A percentile compares a stretch with the other conserved stretches of the same genome.
phyloP scores from a whole-genome alignment of 306 rosid genomes.

The Quercus ilex region DNA sequence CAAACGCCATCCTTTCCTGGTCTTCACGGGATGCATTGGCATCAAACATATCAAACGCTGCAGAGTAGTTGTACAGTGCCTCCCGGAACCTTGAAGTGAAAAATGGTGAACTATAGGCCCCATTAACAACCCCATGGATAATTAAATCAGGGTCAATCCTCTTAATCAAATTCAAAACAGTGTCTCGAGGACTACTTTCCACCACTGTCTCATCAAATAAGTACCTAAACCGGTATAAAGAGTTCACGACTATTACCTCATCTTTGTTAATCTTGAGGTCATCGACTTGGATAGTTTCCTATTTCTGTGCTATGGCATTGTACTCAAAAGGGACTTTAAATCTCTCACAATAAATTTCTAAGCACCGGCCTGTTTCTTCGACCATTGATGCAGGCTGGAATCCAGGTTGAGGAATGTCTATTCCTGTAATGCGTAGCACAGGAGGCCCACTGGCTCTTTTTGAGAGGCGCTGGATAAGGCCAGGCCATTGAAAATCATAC shows the following conservation, averaged over 20 bases:
- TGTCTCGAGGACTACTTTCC: constrained; percentile 20
- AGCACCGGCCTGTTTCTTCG: constrained; percentile 33
- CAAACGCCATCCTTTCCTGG: constrained; percentile 18
- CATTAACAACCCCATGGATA: constrained; percentile 32
- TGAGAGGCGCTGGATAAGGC: constrained; percentile 36
- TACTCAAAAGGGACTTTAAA: constrained; percentile 39
- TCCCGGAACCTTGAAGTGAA: constrained; percentile 21
- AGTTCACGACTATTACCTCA: constrained; percentile 24
- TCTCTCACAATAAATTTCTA: constrained; percentile 32
- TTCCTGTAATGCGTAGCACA: constrained; percentile 37
- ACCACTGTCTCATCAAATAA: constrained; percentile 22
- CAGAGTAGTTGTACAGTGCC: constrained; percentile 24
- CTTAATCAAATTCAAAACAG: constrained; percentile 25
- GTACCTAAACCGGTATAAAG: constrained; percentile 18
- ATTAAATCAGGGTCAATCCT: constrained; percentile 21
- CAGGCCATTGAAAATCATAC: constrained; percentile 18
- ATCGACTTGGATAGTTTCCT: constrained; percentile 1
- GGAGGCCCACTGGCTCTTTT: constrained; percentile 37
- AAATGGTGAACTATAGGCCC: constrained; percentile 26
- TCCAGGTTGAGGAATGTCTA: constrained; percentile 46
- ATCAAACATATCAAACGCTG: constrained; percentile 26
- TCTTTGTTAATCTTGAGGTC: constrained; percentile 20
- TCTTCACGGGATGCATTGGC: constrained; percentile 11
- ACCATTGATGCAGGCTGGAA: constrained; percentile 31
- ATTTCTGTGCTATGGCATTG: constrained; percentile 21